Evolutionary conservation across 2,329 filamentous ascomycete genomes (phyloP), one percentile per base, ranked within the genome.

Genomic region (Pseudomassariella vexata): DNA sequence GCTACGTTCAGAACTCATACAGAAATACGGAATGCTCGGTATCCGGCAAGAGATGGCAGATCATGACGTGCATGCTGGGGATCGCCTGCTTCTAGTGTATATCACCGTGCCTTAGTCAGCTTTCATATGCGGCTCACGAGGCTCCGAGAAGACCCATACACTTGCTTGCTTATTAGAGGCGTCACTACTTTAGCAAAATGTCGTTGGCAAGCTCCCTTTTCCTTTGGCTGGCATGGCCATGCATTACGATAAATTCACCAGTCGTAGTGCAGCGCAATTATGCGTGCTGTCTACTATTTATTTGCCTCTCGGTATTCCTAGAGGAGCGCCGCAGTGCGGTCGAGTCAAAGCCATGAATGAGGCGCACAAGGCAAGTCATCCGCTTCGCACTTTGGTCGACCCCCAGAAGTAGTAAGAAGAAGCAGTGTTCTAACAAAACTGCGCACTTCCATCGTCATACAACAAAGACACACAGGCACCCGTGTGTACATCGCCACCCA

Each of bases 81-180:
- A 53, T 25, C 21, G 34, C 3, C 42, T 52, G 6, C 24, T 70
- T 3, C 53, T 68, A 3, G 38, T 65, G 3, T 77, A 77, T 42
- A 64, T 65, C 3, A 67, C 73, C 19, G 56, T 63, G 0, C 74
- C 74, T 0, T 73, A 64, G 50, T 77, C 73, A 0, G 58, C 66
- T 0, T 79, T 79, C 46, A 70, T 80, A n/a, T 79, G 74, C 35
- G 74, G 75, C 2, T 70, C 68, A 2, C 73, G 79, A 44, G 74
- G 74, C 1, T 68, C 65, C 24, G 74, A 74, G 0, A 79, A 79
- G 42, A 71, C 65, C 12, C 70, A 79, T 36, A 76, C 73, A 0
- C 55, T 76, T 1, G 66, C 66, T 0, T 73, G 66, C 40, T 57
- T 79, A 20, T 53, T 78, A 2, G 72, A 48, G 28, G 43, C 37